Evolutionary conservation across 78 protist genomes (phyloP), one percentile per base, ranked within the genome.

Genomic region (Protostelium mycophagum): DNA sequence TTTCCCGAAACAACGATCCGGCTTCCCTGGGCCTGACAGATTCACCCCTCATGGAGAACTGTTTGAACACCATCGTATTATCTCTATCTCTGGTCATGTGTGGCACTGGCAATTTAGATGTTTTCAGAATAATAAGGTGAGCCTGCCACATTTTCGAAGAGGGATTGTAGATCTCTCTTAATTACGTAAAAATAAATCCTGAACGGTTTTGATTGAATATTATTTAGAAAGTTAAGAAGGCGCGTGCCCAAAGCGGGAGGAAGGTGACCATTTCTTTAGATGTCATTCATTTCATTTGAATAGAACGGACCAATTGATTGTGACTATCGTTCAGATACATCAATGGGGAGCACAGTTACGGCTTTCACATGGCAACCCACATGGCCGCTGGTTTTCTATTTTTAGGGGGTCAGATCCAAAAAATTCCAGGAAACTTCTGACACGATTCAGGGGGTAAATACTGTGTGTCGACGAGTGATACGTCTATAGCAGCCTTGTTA

Each of bases 311-410:
- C n/a, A n/a, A n/a, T n/a, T n/a, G n/a, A n/a, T n/a, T n/a, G n/a
- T n/a, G n/a, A n/a, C n/a, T n/a, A n/a, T n/a, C n/a, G n/a, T 51
- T 51, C 73, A 51, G 73, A 16, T 51, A 51, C 73, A 51, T 51
- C 73, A 5, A 51, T 16, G 73, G 73, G 28, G 93, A 90, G 31
- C 73, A 89, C 16, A n/a, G 86, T 31, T 93, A 94, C 88, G 98
- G 98, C 29, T 36, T 35, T 63, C 98, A 96, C 90, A 96, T 95
- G 97, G 95, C 95, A 0, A 63, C 91, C n/a, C 87, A 87, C 63
- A 91, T 96, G 95, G 95, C 97, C 0, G 83, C 95, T 83, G 98
- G 98, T n/a, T 87, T 95, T 86, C 89, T 96, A 23, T 96, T 96
- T 51, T 36, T 96, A 31, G 98, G 97, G 35, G 95, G 94, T 16